These are phyloP conservation scores for Colletotrichum viniferum DNA, from an alignment of 2,329 filamentous ascomycete genomes.

Conservation along the genomic window DNA sequence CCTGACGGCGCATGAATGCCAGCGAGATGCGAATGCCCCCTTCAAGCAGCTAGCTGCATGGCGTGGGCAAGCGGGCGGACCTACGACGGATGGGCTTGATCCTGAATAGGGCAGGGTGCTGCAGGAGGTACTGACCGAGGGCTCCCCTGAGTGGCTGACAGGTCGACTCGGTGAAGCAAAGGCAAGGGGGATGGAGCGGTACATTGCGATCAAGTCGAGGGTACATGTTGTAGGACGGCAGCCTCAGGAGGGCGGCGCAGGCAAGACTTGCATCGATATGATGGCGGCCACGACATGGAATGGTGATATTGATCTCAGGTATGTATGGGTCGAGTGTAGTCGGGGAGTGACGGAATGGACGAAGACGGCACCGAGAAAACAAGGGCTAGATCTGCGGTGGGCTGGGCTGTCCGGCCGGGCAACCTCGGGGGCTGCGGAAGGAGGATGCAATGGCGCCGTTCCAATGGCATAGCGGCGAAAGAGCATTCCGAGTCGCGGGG, in stretches of 20 bases:
- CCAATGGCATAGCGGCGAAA: background rate
- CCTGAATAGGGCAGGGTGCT: slow-evolving; percentile 13
- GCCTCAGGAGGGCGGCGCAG: background rate
- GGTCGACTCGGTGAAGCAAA: slow-evolving; percentile 14
- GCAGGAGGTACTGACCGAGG: slow-evolving; percentile 11
- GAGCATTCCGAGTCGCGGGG: background rate
- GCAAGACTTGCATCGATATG: background rate
- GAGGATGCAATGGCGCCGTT: background rate
- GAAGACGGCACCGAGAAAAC: background rate
- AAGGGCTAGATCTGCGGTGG: background rate
- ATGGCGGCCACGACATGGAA: background rate
- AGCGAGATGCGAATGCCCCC: background rate
- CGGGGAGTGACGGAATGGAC: background rate
- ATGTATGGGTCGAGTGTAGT: background rate
- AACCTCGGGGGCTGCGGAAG: background rate
- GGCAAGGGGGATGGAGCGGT: background rate
- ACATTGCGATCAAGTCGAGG: background rate
- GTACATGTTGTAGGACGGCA: slow-evolving; percentile 5
- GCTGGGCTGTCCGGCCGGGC: background rate
- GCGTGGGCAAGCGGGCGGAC: background rate
- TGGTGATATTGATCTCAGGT: background rate
- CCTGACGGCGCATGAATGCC: background rate
- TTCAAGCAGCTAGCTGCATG: slow-evolving; percentile 7
- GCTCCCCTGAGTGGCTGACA: slow-evolving; percentile 7
- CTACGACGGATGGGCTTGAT: slow-evolving; percentile 3